phyloP scores from a whole-genome alignment of 495 filamentous ascomycete genomes.

The Rhizodiscina lignyota region DNA sequence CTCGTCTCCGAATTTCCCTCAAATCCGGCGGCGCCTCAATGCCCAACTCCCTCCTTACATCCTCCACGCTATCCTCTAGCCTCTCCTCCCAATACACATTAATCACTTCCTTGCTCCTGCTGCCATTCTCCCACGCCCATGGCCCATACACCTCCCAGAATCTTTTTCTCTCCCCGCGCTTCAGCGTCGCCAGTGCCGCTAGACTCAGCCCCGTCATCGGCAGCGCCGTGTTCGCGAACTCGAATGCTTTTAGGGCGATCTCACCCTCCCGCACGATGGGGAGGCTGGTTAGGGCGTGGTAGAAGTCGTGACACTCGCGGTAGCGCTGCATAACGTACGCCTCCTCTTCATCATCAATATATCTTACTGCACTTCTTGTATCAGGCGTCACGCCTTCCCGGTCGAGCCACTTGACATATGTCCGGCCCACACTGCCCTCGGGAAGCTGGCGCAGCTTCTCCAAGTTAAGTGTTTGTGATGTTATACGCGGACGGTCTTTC shows the following conservation, averaged over 20 bases:
- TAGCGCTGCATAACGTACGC: constrained; percentile 99
- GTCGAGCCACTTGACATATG: constrained; percentile 79
- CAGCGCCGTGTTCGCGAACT: constrained; percentile 83
- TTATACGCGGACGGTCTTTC: constrained; percentile 75
- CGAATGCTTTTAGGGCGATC: constrained; percentile 86
- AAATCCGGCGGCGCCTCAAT: constrained; percentile 86
- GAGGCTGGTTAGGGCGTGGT: constrained; percentile 85
- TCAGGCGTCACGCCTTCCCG: constrained; percentile 85
- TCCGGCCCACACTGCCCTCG: constrained; percentile 59
- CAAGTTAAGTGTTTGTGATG: constrained; percentile 56
- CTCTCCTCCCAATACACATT: constrained; percentile 99
- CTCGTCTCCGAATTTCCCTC: constrained; percentile 55
- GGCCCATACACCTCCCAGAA: constrained; percentile 66
- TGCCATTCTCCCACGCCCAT: constrained; percentile 78
- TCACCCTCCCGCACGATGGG: constrained; percentile 90
- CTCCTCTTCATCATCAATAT: constrained; percentile 87
- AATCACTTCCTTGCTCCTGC: constrained; percentile 63
- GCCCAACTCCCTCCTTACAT: constrained; percentile 51
- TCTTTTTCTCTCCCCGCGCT: constrained; percentile 53
- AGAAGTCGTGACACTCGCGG: constrained; percentile 95
- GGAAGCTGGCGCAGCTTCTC: constrained; percentile 54
- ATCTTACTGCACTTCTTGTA: constrained; percentile 63
- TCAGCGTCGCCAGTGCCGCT: constrained; percentile 52
- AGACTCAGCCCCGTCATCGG: constrained; percentile 89
- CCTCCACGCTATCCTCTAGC: constrained; percentile 68